Evolutionary conservation across 345 rosid genomes (phyloP), one percentile per base, ranked within the genome.

Genomic region (Lepidium aucheri): DNA sequence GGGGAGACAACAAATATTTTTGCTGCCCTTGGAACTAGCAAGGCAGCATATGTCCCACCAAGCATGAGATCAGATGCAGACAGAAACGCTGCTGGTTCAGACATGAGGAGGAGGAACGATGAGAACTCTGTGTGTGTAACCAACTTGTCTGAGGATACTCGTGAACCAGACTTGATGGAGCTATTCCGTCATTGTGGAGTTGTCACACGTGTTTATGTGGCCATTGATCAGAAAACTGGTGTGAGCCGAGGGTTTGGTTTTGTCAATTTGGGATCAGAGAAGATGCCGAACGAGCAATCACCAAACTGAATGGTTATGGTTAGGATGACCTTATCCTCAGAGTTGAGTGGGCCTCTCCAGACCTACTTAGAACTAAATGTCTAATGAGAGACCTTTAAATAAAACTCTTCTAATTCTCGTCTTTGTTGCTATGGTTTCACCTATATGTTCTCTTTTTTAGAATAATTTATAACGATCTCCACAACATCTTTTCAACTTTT

Each of bases 291-390:
- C 75, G 84, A 69, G 97, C 98, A 1, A 88, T 93, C 83, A 80
- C 81, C 83, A 90, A 93, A 70, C 73, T 88, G 57, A 86, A 93
- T 51, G 97, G 96, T 1, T 93, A 93, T n/a, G n/a, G n/a, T n/a
- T n/a, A n/a, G n/a, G n/a, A 90, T 69, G 90, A 78, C 73, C 95
- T 93, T 57, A 93, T 93, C 74, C 97, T 93, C 36, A 81, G 87
- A 58, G 97, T 90, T 28, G 94, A 88, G 68, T 93, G 98, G 97
- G 96, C 96, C 0, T n/a, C n/a, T n/a, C n/a, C n/a, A n/a, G n/a
- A n/a, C n/a, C n/a, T n/a, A n/a, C n/a, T n/a, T n/a, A n/a, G n/a
- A n/a, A n/a, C n/a, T n/a, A n/a, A n/a, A n/a, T n/a, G n/a, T n/a
- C n/a, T n/a, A n/a, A n/a, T n/a, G n/a, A n/a, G n/a, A n/a, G n/a